Conservation (phyloP, 1,284 basidiomycete species). For the Trichosporon coremiiforme region DNA sequence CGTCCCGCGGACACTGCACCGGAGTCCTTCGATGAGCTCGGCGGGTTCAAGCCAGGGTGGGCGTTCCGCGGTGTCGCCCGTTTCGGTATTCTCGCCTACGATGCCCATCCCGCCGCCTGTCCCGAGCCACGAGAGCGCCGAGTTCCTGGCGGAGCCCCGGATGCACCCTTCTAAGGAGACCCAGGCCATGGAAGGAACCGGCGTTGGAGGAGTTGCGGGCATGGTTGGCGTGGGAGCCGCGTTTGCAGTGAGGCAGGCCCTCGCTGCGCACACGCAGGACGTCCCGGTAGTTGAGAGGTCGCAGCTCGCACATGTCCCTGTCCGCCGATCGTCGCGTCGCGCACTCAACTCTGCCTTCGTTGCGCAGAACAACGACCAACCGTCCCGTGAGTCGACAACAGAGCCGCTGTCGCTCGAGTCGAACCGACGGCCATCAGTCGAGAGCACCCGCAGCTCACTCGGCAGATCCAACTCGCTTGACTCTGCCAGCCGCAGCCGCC, state of each 20-base stretch:
- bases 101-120: background rate
- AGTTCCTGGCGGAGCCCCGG: background rate
- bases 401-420: conserved; percentile 4
- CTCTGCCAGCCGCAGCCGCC: background rate
- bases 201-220: background rate
- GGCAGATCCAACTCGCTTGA: conserved; percentile 13
- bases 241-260: background rate
- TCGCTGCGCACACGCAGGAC: background rate
- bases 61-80: conserved; percentile 5
- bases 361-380: background rate
- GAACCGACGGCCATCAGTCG: background rate
- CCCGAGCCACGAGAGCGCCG: conserved; percentile 1
- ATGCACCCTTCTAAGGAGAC: background rate
- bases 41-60: background rate
- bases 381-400: background rate
- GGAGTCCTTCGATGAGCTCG: conserved; percentile 5
- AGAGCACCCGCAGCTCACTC: background rate
- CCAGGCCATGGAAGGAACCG: background rate
- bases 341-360: conserved; percentile 1
- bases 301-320: conserved; percentile 1
- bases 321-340: conserved; percentile 9
- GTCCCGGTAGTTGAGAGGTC: background rate
- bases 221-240: background rate
- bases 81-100: conserved; percentile 3
- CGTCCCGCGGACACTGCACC: background rate